Conservation (phyloP, 2,329 filamentous ascomycete species). For the Aphanoascus verrucosus region DNA sequence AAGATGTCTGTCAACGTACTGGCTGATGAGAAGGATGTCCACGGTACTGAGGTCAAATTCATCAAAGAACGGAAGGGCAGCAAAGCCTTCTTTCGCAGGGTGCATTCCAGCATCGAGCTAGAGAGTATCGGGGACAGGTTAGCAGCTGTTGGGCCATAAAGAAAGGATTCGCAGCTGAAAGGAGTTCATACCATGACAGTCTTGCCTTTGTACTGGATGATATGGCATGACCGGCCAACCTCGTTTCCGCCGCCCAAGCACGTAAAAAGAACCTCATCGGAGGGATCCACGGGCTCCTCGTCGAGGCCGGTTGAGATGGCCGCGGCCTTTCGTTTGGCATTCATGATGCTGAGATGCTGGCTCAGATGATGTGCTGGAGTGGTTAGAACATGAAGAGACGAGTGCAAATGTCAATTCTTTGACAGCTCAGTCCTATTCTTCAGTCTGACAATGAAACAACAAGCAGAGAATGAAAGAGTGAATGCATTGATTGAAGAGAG, state of each 20-base stretch:
- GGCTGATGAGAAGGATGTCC: conserved; percentile 93
- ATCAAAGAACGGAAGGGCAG: conserved; percentile 91
- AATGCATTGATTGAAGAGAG: not conserved
- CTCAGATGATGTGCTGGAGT: not conserved
- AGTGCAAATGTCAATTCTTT: too few relatives aligned
- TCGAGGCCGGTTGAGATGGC: conserved; percentile 55
- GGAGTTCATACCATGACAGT: conserved; percentile 74
- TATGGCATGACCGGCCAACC: conserved; percentile 92
- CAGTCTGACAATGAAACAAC: too few relatives aligned
- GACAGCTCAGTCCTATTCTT: too few relatives aligned
- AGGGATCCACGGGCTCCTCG: conserved; percentile 82
- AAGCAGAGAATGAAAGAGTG: too few relatives aligned
- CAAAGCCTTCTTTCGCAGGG: conserved; percentile 87
- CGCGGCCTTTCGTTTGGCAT: conserved; percentile 81
- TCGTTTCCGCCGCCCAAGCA: conserved; percentile 93
- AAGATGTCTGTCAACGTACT: conserved; percentile 58
- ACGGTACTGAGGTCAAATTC: conserved; percentile 97
- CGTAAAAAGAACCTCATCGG: conserved; percentile 89
- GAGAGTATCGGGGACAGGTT: conserved; percentile 15
- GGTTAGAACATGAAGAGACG: not conserved
- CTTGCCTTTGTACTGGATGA: conserved; percentile 98
- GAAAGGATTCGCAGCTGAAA: not conserved
- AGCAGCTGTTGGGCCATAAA: not conserved
- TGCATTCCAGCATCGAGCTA: conserved; percentile 96
- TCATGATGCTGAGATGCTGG: conserved; percentile 48